These are phyloP conservation scores for Leavenworthia alabamica DNA, from an alignment of 345 rosid species.

Conservation along the genomic window DNA sequence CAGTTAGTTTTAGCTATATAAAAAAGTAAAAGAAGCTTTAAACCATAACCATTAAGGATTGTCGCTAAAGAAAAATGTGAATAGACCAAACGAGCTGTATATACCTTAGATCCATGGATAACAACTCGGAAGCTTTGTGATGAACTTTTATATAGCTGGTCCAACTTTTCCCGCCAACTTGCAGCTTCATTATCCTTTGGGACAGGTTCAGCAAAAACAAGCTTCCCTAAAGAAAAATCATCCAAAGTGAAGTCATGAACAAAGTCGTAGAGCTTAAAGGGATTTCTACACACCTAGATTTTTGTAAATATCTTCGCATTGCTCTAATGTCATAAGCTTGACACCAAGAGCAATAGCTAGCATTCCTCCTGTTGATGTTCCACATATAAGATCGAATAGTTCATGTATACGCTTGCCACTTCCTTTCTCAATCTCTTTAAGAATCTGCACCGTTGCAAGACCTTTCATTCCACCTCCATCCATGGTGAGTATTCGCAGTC, in stretches of 20 bases:
- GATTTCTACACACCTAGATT: constrained; percentile 63
- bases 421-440: constrained; percentile 94
- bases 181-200: constrained; percentile 98
- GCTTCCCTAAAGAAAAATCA: constrained; percentile 59
- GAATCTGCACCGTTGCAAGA: constrained; percentile 91
- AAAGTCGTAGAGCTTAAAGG: not conserved
- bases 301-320: constrained; percentile 97
- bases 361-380: constrained; percentile 99
- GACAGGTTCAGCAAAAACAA: constrained; percentile 92
- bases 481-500: constrained; percentile 94
- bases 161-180: constrained; percentile 96
- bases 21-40: too few relatives aligned
- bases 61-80: too few relatives aligned
- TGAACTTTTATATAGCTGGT: constrained; percentile 95
- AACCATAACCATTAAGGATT: not conserved
- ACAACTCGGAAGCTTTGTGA: constrained; percentile 99
- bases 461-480: constrained; percentile 99
- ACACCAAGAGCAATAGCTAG: constrained; percentile 94
- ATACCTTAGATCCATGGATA: constrained; percentile 97
- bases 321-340: constrained; percentile 76
- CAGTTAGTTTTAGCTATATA: too few relatives aligned
- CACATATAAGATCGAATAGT: constrained; percentile 91
- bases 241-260: constrained; percentile 18
- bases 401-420: constrained; percentile 96
- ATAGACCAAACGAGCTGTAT: constrained; percentile 16